These are phyloP conservation scores for Dactylella cylindrospora DNA, from an alignment of 2,329 filamentous ascomycete genomes.

Conservation along the genomic window DNA sequence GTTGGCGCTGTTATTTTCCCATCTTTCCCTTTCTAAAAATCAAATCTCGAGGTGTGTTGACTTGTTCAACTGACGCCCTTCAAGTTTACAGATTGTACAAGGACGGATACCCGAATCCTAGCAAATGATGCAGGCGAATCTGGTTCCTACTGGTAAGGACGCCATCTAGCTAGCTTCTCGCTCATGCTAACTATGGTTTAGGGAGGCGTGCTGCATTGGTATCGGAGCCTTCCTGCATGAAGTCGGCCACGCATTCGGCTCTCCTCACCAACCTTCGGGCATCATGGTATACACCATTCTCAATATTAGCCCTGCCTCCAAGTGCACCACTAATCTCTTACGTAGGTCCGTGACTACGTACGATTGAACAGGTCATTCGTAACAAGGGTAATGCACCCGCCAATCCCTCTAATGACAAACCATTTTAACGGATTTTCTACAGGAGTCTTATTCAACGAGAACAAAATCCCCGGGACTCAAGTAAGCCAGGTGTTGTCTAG, in stretches of 20 bases:
- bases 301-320: not conserved
- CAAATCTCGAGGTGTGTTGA: not conserved
- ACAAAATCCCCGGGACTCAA: constrained; percentile 46
- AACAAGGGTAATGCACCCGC: constrained; percentile 36
- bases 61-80: not conserved
- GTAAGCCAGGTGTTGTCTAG: constrained; percentile 11
- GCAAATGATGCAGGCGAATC: constrained; percentile 84
- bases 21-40: too few relatives aligned
- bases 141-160: constrained; percentile 80
- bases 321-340: not conserved
- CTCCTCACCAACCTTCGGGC: constrained; percentile 84
- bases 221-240: constrained; percentile 93
- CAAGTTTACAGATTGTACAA: constrained; percentile 83
- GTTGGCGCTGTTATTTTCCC: too few relatives aligned
- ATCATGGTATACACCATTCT: constrained; percentile 66
- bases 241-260: constrained; percentile 84
- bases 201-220: constrained; percentile 51
- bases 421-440: not conserved
- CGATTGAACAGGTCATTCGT: constrained; percentile 46
- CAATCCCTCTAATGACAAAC: not conserved
- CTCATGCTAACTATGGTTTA: constrained; percentile 5
- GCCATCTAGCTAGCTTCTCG: not conserved
- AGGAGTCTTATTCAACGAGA: constrained; percentile 47
- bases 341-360: constrained; percentile 43
- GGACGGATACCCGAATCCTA: constrained; percentile 76